A percentile compares a stretch with the other conserved stretches of the same genome.
phyloP scores from a whole-genome alignment of 208 protist species.

The Acanthamoeba lenticulata region DNA sequence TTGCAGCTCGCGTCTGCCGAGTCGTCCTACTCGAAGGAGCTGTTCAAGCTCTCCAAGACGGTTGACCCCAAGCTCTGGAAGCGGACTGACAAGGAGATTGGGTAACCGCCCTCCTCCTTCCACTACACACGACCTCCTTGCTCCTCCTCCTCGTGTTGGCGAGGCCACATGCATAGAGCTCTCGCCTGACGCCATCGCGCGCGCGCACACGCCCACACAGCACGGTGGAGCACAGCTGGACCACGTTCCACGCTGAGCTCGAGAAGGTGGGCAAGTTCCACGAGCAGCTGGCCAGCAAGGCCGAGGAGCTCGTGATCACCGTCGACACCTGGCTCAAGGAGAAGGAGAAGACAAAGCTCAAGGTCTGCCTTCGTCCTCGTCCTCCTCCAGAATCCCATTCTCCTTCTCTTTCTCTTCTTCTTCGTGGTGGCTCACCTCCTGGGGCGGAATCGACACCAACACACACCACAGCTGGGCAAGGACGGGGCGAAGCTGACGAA shows the following conservation, averaged over 20 bases:
- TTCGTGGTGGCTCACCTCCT: too few species aligned
- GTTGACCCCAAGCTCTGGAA: slow-evolving; percentile 46
- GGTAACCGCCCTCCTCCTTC: background rate
- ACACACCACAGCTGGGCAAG: background rate
- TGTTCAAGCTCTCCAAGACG: background rate
- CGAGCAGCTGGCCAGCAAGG: slow-evolving; percentile 45
- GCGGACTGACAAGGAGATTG: slow-evolving; percentile 44
- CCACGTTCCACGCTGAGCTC: slow-evolving; percentile 28
- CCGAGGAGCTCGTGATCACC: background rate
- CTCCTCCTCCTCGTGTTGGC: background rate
- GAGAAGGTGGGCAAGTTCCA: slow-evolving; percentile 56
- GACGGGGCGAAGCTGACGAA: slow-evolving; percentile 41
- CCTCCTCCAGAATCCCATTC: too few species aligned
- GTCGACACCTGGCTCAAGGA: slow-evolving; percentile 34
- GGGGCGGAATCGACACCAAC: too few species aligned
- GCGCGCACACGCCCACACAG: background rate
- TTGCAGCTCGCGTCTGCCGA: background rate
- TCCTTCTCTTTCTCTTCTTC: too few species aligned
- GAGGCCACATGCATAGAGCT: too few species aligned
- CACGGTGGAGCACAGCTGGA: background rate
- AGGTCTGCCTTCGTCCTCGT: background rate
- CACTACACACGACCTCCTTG: background rate
- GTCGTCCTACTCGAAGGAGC: slow-evolving; percentile 35
- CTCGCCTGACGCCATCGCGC: background rate
- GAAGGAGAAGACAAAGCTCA: slow-evolving; percentile 54